Evolutionary conservation across 805 yeast genomes (phyloP).

Genomic region (Yarrowia osloensis): DNA sequence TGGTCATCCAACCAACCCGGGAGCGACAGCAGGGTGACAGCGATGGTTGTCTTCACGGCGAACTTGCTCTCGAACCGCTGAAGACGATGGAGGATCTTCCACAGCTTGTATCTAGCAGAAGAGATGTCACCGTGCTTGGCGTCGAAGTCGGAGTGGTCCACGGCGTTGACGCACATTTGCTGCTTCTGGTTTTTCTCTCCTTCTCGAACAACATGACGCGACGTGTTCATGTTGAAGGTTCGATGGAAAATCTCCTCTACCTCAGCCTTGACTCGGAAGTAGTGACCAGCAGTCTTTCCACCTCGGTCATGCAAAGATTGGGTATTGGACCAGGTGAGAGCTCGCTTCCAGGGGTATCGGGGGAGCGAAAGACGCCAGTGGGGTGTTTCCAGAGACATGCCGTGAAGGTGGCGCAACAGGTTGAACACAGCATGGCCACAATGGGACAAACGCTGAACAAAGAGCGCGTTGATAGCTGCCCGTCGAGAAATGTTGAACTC

Average conservation of each 20-base stretch:
- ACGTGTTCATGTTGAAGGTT: conserved; percentile 50
- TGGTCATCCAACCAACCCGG: conserved; percentile 48
- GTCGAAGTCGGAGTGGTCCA: conserved; percentile 23
- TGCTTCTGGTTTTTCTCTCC: background rate
- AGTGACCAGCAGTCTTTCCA: conserved; percentile 48
- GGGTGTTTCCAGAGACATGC: conserved; percentile 32
- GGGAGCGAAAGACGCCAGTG: conserved; percentile 46
- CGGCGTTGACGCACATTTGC: conserved; percentile 36
- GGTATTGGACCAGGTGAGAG: conserved; percentile 47
- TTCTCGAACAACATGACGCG: conserved; percentile 36
- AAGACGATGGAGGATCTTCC: conserved; percentile 44
- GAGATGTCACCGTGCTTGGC: conserved; percentile 17
- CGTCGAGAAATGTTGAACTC: conserved; percentile 17
- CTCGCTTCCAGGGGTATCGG: conserved; percentile 47
- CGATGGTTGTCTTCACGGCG: conserved; percentile 48
- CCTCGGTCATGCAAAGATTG: conserved; percentile 53
- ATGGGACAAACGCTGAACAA: conserved; percentile 28
- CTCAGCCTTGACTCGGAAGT: conserved; percentile 48
- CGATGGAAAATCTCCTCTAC: conserved; percentile 52
- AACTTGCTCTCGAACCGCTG: conserved; percentile 48
- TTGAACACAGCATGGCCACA: conserved; percentile 38
- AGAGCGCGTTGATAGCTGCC: conserved; percentile 15
- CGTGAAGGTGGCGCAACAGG: conserved; percentile 32
- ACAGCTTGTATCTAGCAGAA: conserved; percentile 44
- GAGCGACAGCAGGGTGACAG: conserved; percentile 45